Evolutionary conservation across 106 monocot genomes (phyloP), one percentile per base, ranked within the genome.

Genomic region (Dioscorea dumetorum): DNA sequence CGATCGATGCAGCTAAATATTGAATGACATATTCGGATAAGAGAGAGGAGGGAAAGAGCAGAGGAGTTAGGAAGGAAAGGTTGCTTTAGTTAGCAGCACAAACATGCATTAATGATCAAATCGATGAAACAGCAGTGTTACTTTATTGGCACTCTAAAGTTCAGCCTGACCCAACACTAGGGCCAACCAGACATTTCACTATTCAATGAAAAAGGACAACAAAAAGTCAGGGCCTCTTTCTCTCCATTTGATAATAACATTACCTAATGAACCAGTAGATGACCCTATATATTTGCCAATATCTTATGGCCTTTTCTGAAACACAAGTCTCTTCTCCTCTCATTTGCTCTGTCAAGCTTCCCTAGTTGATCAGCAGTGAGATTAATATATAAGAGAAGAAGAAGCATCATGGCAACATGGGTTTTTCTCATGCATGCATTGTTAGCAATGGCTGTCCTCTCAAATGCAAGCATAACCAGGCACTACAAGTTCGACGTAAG

Each of bases 61-160:
- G 6, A 41, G 41, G 41, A 41, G 5, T 28, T 6, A 41, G 41
- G 41, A 41, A 41, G 9, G 41, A 41, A 41, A 41, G 41, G 41
- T 41, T 41, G 41, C 41, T 41, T 41, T 41, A 10, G 41, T 41
- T 10, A 10, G 41, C 41, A 41, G 41, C 41, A 41, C 41, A 41
- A 41, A 6, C 9, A 41, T 41, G 6, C 9, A 41, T 41, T 2
- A 41, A 41, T 10, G 41, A 41, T 41, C 41, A 41, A 34, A 8
- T 41, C 41, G 6, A 41, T 41, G 6, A 41, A 41, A 2, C 41
- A 41, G 41, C 10, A 41, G 4, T 51, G n/a, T 79, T 75, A 33
- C 74, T 83, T 83, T 66, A 35, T 53, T 5, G 53, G 19, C 73
- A 82, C 77, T 82, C 77, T 64, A 82, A 78, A 74, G 49, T 69